Percentiles rank a stretch among this genome's conserved stretches.
These are phyloP conservation scores for Calocera viscosa DNA, from an alignment of 768 basidiomycete genomes.

Conservation along the genomic window DNA sequence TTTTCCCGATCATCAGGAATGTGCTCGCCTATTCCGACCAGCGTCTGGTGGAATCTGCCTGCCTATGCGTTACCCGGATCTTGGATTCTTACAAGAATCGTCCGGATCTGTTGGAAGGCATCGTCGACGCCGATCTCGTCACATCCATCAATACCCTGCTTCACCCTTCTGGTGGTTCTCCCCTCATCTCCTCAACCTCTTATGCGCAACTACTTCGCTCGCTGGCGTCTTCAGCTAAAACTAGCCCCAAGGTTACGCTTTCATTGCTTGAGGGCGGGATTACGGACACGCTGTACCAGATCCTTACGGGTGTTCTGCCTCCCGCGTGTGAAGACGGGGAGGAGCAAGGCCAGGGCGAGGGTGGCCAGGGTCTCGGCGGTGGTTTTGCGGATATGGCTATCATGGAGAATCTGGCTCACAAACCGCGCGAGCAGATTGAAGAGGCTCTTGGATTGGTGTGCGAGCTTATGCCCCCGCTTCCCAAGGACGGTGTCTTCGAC, in stretches of 20 bases:
- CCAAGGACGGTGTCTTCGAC: constrained; percentile 95
- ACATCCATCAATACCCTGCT: constrained; percentile 75
- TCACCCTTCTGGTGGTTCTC: constrained; percentile 73
- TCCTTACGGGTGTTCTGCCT: constrained; percentile 86
- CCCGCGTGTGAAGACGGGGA: constrained; percentile 40
- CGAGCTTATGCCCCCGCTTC: constrained; percentile 84
- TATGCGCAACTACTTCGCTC: constrained; percentile 80
- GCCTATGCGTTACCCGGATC: constrained; percentile 85
- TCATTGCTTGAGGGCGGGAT: constrained; percentile 84
- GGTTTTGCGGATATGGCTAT: constrained; percentile 93
- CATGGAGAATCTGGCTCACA: constrained; percentile 91
- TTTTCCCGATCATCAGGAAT: constrained; percentile 76
- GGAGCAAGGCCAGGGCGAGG: constrained; percentile 45
- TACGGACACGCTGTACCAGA: constrained; percentile 85
- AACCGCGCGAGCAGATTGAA: constrained; percentile 94
- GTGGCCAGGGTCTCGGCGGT: constrained; percentile 71
- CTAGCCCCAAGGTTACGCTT: constrained; percentile 77
- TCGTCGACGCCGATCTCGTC: constrained; percentile 64
- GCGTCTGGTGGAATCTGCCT: constrained; percentile 93
- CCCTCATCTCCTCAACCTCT: constrained; percentile 72
- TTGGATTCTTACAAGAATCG: constrained; percentile 85
- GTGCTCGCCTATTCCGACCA: constrained; percentile 88
- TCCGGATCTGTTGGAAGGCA: constrained; percentile 71
- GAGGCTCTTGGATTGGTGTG: constrained; percentile 80
- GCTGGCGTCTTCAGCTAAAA: constrained; percentile 73